Evolutionary conservation across 1,139 yeast genomes (phyloP), one percentile per base, ranked within the genome.

Genomic region (Saccharomyces pastorianus): DNA sequence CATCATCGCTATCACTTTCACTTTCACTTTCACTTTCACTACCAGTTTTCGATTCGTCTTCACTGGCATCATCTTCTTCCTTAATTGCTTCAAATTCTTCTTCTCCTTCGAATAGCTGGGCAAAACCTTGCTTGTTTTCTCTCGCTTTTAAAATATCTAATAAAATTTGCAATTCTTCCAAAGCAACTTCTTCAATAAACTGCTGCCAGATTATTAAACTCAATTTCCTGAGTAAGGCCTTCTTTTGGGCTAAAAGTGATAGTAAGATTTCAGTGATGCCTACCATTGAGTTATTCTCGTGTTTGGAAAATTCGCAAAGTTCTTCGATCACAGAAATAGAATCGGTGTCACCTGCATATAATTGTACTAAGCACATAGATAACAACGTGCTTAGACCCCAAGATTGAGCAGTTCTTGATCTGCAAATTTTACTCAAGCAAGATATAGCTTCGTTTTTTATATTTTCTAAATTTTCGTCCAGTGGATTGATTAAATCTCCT

Each of bases 81-180:
- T 85, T 65, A 78, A 74, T 70, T 87, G 88, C 71, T 87, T 88
- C 79, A 42, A 67, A 75, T 32, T 78, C 87, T 48, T 72, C 81
- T 5, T 76, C 86, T 11, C 79, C 82, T 55, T 86, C 90, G 68
- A 91, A 93, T 63, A 93, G 70, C 48, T 80, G 80, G 44, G 79
- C 79, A 68, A 88, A 96, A 1, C 98, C 98, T 59, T 84, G 84
- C 59, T 84, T 81, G 66, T 86, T 88, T 68, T 93, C 99, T 64
- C 81, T 83, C 0, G 95, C 80, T 11, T 73, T 73, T 57, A 93
- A 75, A 23, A 90, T 85, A 61, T 87, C 88, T 57, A 79, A 80
- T 54, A 91, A 69, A 41, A 84, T 72, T 47, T 76, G 74, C 51
- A 90, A 71, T 56, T 88, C 82, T 14, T 73, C 75, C 26, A 68